phyloP scores from a whole-genome alignment of 805 yeast species.

The Cyberlindnera maclurae region DNA sequence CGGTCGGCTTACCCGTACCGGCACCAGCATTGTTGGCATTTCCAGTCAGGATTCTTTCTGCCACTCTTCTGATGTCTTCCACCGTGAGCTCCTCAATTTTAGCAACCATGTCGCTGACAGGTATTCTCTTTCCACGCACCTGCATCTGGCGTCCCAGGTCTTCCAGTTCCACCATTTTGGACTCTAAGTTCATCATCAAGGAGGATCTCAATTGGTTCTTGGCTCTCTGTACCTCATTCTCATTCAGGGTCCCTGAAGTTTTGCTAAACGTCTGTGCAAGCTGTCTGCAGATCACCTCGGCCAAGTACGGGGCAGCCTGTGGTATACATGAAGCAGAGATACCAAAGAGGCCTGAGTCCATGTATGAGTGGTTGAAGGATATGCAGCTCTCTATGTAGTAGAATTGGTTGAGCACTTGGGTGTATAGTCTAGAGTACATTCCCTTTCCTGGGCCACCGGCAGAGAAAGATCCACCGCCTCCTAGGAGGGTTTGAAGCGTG shows the following conservation, averaged over 20 bases:
- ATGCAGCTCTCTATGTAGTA: constrained; percentile 86
- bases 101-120: constrained; percentile 73
- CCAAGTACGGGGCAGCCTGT: constrained; percentile 75
- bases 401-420: constrained; percentile 83
- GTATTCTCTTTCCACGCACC: constrained; percentile 67
- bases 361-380: constrained; percentile 83
- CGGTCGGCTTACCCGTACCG: constrained; percentile 66
- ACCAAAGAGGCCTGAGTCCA: constrained; percentile 89
- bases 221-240: constrained; percentile 76
- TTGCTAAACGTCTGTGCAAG: constrained; percentile 41
- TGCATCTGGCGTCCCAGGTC: constrained; percentile 94
- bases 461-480: constrained; percentile 96
- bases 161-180: constrained; percentile 88
- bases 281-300: constrained; percentile 70
- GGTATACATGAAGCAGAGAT: constrained; percentile 80
- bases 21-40: constrained; percentile 38
- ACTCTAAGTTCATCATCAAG: constrained; percentile 85
- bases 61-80: constrained; percentile 64
- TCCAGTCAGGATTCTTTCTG: constrained; percentile 68
- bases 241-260: constrained; percentile 57
- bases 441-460: constrained; percentile 99
- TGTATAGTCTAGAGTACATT: constrained; percentile 91
- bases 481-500: constrained; percentile 79
- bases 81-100: constrained; percentile 65
- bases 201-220: constrained; percentile 88